Conservation (phyloP, 805 yeast species). For the Grigorovia humatica region DNA sequence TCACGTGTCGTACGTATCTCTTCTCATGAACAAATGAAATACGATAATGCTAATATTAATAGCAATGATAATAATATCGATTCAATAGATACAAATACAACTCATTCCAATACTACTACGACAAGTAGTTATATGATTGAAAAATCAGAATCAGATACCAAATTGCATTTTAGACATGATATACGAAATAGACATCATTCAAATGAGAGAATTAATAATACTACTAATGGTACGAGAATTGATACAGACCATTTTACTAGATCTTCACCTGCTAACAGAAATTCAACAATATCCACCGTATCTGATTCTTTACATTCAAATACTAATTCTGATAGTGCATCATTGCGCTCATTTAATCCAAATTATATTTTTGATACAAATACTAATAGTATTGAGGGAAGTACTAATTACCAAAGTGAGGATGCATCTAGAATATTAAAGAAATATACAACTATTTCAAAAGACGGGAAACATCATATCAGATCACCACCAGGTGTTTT, state of each 20-base stretch:
- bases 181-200: not conserved
- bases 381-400: not conserved
- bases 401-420: not conserved
- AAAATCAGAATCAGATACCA: not conserved
- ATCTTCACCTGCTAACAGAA: not conserved
- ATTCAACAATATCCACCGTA: not conserved
- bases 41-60: constrained; percentile 4
- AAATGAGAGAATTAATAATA: not conserved
- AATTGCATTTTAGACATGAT: no score
- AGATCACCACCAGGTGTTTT: constrained; percentile 69
- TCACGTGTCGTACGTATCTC: constrained; percentile 60
- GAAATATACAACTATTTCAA: constrained; percentile 2
- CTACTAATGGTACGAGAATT: not conserved
- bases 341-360: not conserved
- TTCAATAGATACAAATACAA: not conserved
- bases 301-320: constrained; percentile 2
- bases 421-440: not conserved
- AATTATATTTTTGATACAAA: not conserved
- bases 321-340: not conserved
- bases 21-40: constrained; percentile 7
- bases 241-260: not conserved
- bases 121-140: not conserved
- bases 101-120: not conserved
- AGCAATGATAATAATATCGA: constrained; percentile 3
- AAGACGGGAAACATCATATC: constrained; percentile 5